These are phyloP conservation scores for Chytriomyces sp. DNA, from an alignment of 192 early-diverging fungal species.

Conservation along the genomic window DNA sequence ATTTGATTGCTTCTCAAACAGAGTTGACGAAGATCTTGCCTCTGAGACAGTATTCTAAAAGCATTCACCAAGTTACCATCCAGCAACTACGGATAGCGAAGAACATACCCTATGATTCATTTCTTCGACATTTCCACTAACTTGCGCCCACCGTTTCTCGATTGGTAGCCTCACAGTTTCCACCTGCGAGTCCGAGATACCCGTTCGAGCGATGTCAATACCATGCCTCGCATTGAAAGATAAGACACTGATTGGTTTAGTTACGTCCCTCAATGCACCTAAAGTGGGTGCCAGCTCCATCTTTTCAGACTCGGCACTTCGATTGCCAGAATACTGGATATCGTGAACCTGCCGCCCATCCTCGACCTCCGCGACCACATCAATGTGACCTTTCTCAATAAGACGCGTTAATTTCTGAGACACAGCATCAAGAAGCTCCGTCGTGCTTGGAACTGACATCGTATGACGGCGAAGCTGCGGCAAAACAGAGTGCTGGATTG, in stretches of 20 bases:
- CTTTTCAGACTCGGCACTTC: no score
- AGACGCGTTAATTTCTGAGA: background rate
- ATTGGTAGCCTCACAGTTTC: background rate
- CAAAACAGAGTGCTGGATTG: no score
- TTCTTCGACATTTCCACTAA: background rate
- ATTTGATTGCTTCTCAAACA: background rate
- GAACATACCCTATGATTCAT: no score
- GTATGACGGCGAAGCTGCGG: no score
- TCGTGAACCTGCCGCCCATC: no score
- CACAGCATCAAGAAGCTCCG: background rate
- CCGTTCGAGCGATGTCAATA: background rate
- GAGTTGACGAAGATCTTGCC: background rate
- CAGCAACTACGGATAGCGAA: no score
- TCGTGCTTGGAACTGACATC: background rate
- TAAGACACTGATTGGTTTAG: background rate
- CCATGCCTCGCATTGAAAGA: background rate
- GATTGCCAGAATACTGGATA: no score
- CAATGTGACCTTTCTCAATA: conserved; percentile 1
- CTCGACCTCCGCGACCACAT: no score
- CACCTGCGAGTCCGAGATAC: background rate
- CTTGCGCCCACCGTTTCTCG: no score
- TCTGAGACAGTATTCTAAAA: no score
- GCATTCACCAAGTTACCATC: no score
- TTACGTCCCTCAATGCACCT: background rate
- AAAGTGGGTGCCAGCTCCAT: no score